phyloP scores from a whole-genome alignment of 164 flowering plant genomes.

The Nymphaea thermarum region DNA sequence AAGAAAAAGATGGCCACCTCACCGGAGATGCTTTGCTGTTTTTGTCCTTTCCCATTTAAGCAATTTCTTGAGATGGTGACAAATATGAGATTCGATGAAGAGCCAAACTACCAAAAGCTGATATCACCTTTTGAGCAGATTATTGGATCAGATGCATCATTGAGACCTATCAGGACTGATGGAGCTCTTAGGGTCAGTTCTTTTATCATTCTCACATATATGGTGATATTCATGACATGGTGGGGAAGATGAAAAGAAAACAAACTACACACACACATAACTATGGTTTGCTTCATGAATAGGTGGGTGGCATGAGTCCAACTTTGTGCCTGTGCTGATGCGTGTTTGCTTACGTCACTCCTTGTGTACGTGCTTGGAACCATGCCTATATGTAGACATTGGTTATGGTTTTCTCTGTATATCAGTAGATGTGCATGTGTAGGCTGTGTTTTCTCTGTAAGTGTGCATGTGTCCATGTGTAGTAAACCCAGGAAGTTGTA shows the following conservation, averaged over 20 bases:
- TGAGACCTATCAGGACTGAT: slow-evolving; percentile 35
- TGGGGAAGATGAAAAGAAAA: neutral
- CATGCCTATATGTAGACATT: no score
- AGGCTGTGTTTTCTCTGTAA: no score
- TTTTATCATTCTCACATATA: neutral
- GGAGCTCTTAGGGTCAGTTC: slow-evolving; percentile 31
- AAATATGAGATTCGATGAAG: slow-evolving; percentile 48
- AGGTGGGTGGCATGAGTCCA: no score
- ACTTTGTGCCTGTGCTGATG: no score
- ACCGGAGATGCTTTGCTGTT: slow-evolving; percentile 32
- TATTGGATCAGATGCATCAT: slow-evolving; percentile 19
- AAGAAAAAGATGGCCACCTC: slow-evolving; percentile 50
- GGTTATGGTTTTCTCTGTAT: no score
- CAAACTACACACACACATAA: no score
- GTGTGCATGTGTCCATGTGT: no score
- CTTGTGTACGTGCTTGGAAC: no score
- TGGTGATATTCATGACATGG: neutral
- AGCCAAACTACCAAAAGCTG: slow-evolving; percentile 40
- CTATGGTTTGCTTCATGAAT: no score
- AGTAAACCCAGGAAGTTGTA: no score
- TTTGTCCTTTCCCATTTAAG: slow-evolving; percentile 37
- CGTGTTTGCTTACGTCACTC: no score
- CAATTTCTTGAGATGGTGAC: slow-evolving; percentile 45
- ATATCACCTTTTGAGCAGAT: slow-evolving; percentile 35
- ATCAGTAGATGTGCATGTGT: no score